These are phyloP conservation scores for Hypomyces perniciosus DNA, from an alignment of 2,329 filamentous ascomycete species.

Conservation along the genomic window DNA sequence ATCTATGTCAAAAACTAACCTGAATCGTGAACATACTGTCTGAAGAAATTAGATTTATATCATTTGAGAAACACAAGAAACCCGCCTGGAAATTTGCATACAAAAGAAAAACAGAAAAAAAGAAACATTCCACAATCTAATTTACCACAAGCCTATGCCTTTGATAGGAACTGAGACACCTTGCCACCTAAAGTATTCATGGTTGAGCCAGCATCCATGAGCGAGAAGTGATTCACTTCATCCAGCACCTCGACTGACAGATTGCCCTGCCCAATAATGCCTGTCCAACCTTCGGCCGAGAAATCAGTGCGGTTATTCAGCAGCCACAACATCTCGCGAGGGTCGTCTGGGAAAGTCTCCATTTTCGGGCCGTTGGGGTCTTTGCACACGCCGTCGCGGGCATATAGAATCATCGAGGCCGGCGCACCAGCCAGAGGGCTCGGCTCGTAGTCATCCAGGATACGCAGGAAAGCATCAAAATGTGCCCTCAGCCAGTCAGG, in stretches of 20 bases:
- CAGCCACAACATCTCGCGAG: constrained; percentile 61
- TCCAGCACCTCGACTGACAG: constrained; percentile 63
- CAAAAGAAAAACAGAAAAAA: too few species aligned
- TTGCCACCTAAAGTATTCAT: too few species aligned
- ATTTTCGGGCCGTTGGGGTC: constrained; percentile 23
- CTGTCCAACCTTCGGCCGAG: constrained; percentile 22
- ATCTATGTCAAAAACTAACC: too few species aligned
- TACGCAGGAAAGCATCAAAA: constrained; percentile 62
- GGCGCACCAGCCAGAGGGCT: constrained; percentile 53
- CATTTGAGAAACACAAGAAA: too few species aligned
- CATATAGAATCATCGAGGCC: constrained; percentile 61
- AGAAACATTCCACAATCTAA: too few species aligned
- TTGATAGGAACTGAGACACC: too few species aligned
- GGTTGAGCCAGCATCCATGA: too few species aligned
- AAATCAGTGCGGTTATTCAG: constrained; percentile 70
- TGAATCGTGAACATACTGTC: too few species aligned
- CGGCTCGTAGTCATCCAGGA: constrained; percentile 63
- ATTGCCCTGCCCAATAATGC: constrained; percentile 45
- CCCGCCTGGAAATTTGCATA: too few species aligned
- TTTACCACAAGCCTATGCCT: too few species aligned
- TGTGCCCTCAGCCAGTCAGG: constrained; percentile 70
- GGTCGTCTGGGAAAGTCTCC: constrained; percentile 29
- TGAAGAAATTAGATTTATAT: too few species aligned
- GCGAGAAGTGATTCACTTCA: constrained; percentile 57
- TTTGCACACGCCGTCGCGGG: constrained; percentile 66